Percentiles rank a stretch among this genome's conserved stretches.
Evolutionary conservation across 306 rosid species (phyloP).

Genomic region (Nissolia schottii): DNA sequence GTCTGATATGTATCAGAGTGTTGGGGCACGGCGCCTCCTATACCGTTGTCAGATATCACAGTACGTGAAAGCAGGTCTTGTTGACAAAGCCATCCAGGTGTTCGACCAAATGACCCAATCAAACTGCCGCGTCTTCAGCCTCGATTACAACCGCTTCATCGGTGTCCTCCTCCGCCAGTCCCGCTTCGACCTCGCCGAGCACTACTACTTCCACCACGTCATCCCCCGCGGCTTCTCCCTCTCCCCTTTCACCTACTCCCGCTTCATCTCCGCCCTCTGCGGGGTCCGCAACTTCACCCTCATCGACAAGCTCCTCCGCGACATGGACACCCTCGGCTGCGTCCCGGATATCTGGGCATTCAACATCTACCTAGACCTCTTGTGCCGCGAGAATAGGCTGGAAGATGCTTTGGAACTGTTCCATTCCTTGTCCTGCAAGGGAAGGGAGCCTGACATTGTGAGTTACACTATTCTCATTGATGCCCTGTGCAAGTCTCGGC

Average conservation of each 20-base stretch:
- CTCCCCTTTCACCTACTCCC: slow-evolving; percentile 79
- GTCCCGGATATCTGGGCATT: slow-evolving; percentile 89
- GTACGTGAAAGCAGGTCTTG: slow-evolving; percentile 64
- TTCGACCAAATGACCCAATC: slow-evolving; percentile 88
- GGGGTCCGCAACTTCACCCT: slow-evolving; percentile 41
- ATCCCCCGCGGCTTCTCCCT: slow-evolving; percentile 69
- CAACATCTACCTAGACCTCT: slow-evolving; percentile 61
- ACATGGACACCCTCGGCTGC: slow-evolving; percentile 57
- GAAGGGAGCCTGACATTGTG: slow-evolving; percentile 71
- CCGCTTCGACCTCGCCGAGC: slow-evolving; percentile 67
- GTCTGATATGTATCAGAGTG: slow-evolving; percentile 72
- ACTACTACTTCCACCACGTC: slow-evolving; percentile 66
- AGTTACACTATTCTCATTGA: slow-evolving; percentile 57
- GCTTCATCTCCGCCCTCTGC: slow-evolving; percentile 80
- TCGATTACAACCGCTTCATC: slow-evolving; percentile 85
- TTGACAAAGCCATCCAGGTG: slow-evolving; percentile 68
- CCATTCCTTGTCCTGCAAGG: slow-evolving; percentile 41
- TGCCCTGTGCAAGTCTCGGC: slow-evolving; percentile 61
- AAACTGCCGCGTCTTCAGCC: slow-evolving; percentile 60
- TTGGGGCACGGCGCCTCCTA: slow-evolving; percentile 74
- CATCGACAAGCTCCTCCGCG: slow-evolving; percentile 53
- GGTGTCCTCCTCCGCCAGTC: slow-evolving; percentile 73
- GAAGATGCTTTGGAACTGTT: slow-evolving; percentile 50
- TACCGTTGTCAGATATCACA: slow-evolving; percentile 60
- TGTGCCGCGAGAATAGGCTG: slow-evolving; percentile 49